These are phyloP conservation scores for Trypanosoma mega DNA, from an alignment of 208 protist species.

Conservation along the genomic window DNA sequence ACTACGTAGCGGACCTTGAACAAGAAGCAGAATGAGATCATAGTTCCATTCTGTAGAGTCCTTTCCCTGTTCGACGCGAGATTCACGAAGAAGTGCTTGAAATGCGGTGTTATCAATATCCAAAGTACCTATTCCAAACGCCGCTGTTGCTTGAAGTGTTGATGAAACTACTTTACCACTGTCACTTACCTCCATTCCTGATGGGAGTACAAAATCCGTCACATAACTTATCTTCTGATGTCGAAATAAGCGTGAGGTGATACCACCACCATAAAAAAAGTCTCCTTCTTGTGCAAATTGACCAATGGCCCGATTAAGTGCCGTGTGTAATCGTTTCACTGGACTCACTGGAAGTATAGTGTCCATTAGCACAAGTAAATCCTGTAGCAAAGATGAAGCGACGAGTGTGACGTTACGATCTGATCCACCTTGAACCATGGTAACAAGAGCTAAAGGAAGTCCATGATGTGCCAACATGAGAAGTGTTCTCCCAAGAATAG, in stretches of 20 bases:
- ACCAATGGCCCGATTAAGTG: slow-evolving; percentile 74
- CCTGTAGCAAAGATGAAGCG: slow-evolving; percentile 75
- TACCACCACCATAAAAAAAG: slow-evolving; percentile 54
- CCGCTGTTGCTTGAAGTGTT: slow-evolving; percentile 6
- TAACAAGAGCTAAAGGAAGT: slow-evolving; percentile 79
- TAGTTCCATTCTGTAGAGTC: slow-evolving; percentile 59
- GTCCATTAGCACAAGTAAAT: slow-evolving; percentile 87
- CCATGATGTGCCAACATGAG: slow-evolving; percentile 77
- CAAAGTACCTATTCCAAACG: slow-evolving; percentile 28
- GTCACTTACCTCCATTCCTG: slow-evolving; percentile 4
- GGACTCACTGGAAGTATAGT: slow-evolving; percentile 75
- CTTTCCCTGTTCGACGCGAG: slow-evolving; percentile 44
- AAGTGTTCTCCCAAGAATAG: slow-evolving; percentile 69
- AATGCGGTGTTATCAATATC: slow-evolving; percentile 72
- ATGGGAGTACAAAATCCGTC: background rate
- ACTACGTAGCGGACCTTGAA: slow-evolving; percentile 71
- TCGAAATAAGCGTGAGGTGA: slow-evolving; percentile 63
- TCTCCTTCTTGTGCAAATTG: slow-evolving; percentile 53
- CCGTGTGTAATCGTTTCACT: slow-evolving; percentile 73
- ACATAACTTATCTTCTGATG: slow-evolving; percentile 28
- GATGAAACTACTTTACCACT: slow-evolving; percentile 5
- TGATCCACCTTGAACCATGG: slow-evolving; percentile 50
- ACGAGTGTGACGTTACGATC: slow-evolving; percentile 48
- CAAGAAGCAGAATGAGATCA: slow-evolving; percentile 67
- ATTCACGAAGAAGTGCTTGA: slow-evolving; percentile 44